phyloP scores from a whole-genome alignment of 345 rosid genomes.

The Arabidopsis thaliana region DNA sequence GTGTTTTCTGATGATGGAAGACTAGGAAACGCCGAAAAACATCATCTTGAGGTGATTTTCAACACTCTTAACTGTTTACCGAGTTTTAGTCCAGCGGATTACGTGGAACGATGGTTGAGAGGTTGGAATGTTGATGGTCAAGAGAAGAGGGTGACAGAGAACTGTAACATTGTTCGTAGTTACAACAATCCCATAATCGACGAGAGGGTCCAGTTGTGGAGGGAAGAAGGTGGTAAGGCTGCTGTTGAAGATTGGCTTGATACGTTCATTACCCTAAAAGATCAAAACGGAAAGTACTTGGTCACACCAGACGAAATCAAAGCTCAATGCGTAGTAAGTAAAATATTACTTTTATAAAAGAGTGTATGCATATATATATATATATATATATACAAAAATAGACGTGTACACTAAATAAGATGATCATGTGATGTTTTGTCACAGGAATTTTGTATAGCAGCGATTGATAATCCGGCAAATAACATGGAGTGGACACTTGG shows the following conservation, averaged over 20 bases:
- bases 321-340: slow-evolving; percentile 43
- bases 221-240: slow-evolving; percentile 34
- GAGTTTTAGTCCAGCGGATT: slow-evolving; percentile 15
- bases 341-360: neutral
- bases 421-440: neutral
- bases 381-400: neutral
- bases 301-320: slow-evolving; percentile 43
- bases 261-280: slow-evolving; percentile 41
- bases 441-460: slow-evolving; percentile 52
- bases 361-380: too few relatives aligned
- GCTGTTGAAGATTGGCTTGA: slow-evolving; percentile 47
- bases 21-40: slow-evolving; percentile 21
- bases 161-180: slow-evolving; percentile 24
- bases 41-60: slow-evolving; percentile 40
- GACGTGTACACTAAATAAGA: neutral
- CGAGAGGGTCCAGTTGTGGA: slow-evolving; percentile 42
- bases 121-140: slow-evolving; percentile 53
- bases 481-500: slow-evolving; percentile 56
- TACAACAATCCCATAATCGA: slow-evolving; percentile 53
- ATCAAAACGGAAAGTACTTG: slow-evolving; percentile 38
- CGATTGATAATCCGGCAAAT: slow-evolving; percentile 54
- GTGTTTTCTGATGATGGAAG: slow-evolving; percentile 26
- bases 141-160: slow-evolving; percentile 37
- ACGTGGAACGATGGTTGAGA: slow-evolving; percentile 27
- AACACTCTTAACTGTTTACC: slow-evolving; percentile 32